Evolutionary conservation across 176 grass and related monocot species (phyloP), one percentile per base, ranked within the genome.

Genomic region (Cenchrus americanus): DNA sequence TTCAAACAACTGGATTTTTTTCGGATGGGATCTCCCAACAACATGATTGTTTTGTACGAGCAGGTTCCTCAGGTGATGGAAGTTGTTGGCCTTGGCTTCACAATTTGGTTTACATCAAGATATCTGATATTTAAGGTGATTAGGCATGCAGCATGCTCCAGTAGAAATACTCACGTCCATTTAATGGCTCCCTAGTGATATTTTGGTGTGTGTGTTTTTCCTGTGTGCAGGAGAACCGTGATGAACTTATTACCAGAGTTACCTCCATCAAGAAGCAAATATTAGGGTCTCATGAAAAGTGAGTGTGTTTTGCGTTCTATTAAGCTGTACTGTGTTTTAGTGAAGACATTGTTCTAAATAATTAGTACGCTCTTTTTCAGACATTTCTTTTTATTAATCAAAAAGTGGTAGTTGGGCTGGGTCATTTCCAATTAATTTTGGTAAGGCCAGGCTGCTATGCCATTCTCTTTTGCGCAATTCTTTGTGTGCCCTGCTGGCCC

Each of bases 31-130:
- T 23, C 34, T 11, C 26, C 32, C 0, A 83, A 59, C 8, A 54
- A 22, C 14, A 1, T 67, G 61, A 23, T 54, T 54, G 1, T 69
- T 78, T 21, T 76, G 21, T 12, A 84, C 48, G 57, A 17, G 21
- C 86, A 99, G 93, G 83, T 96, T 87, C 96, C 93, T 57, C 89
- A 96, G 75, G 83, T 96, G 70, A 90, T 99, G 89, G 91, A 96
- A 94, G 89, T 96, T 46, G 81, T 96, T 18, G 96, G 96, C 54
- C 93, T 99, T 48, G 88, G 87, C 62, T 99, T 94, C 85, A 96
- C 93, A 3, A 37, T 94, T 71, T 99, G 96, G 96, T 99, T 99
- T 83, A 89, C 84, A 52, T 88, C 88, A 4, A 83, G 96, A 62
- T 94, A 96, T 85, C 74, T 99, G 15, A 89, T 99, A 66, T 94